Evolutionary conservation across 1,139 yeast species (phyloP).

Genomic region (Meyerozyma sp.): DNA sequence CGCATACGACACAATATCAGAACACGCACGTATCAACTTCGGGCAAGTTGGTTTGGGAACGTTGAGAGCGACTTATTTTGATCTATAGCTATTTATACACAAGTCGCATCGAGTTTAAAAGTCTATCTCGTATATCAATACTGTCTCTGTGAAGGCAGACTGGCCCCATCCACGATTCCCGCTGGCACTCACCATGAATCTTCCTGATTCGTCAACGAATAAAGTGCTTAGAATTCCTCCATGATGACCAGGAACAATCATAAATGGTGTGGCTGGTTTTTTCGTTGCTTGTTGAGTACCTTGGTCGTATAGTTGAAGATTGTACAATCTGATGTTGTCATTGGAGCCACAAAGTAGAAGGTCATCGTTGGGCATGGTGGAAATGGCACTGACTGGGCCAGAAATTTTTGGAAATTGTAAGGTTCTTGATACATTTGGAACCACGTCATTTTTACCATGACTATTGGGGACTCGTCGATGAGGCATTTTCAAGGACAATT

Average conservation of each 20-base stretch:
- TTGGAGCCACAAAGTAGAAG: slow-evolving; percentile 83
- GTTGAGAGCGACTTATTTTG: slow-evolving; percentile 21
- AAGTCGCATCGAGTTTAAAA: slow-evolving; percentile 13
- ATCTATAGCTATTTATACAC: slow-evolving; percentile 3
- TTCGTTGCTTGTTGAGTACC: slow-evolving; percentile 14
- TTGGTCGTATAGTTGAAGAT: slow-evolving; percentile 52
- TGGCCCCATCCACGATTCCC: slow-evolving; percentile 95
- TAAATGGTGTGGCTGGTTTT: slow-evolving; percentile 49
- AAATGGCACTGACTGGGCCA: slow-evolving; percentile 84
- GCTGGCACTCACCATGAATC: slow-evolving; percentile 85
- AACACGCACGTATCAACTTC: slow-evolving; percentile 3
- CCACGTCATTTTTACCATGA: slow-evolving; percentile 15
- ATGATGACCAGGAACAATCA: slow-evolving; percentile 60
- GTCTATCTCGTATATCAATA: slow-evolving; percentile 72
- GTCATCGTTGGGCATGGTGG: slow-evolving; percentile 75
- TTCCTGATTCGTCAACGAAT: slow-evolving; percentile 77
- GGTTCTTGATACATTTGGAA: slow-evolving; percentile 49
- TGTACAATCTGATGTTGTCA: slow-evolving; percentile 86
- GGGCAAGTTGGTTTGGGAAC: slow-evolving; percentile 32
- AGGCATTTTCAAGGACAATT: slow-evolving; percentile 67
- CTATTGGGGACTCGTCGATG: slow-evolving; percentile 20
- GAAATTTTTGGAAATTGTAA: slow-evolving; percentile 80
- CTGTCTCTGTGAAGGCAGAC: slow-evolving; percentile 71
- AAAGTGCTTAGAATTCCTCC: slow-evolving; percentile 55
- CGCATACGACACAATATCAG: background rate